A percentile compares a stretch with the other conserved stretches of the same genome.
phyloP scores from a whole-genome alignment of 106 monocot genomes.

The Acorus calamus region DNA sequence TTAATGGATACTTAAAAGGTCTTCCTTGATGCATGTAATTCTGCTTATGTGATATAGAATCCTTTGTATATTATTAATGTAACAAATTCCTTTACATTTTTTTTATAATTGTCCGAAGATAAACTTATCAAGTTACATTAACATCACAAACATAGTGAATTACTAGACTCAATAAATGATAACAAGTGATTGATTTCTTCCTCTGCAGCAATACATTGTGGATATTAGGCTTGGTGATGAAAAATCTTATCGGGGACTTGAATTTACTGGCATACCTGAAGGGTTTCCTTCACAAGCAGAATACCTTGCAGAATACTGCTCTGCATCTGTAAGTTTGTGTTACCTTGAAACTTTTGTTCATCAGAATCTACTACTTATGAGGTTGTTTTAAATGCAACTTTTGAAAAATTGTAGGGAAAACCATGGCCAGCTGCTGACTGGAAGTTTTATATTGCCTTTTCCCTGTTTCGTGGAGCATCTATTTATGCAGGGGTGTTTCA shows the following conservation, averaged over 20 bases:
- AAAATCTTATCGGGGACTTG: slow-evolving; percentile 44
- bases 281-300: slow-evolving; percentile 82
- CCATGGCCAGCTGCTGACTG: slow-evolving; percentile 85
- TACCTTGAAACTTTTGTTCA: neutral
- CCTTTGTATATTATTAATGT: too few species aligned
- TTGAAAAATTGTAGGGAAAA: slow-evolving; percentile 30
- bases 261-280: slow-evolving; percentile 54
- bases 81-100: too few species aligned
- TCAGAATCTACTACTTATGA: neutral
- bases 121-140: too few species aligned
- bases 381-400: neutral
- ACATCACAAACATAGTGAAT: too few species aligned
- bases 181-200: slow-evolving; percentile 3
- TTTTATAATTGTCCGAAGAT: too few species aligned
- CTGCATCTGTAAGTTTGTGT: slow-evolving; percentile 48
- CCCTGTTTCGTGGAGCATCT: slow-evolving; percentile 77
- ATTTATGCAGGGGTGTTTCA: slow-evolving; percentile 89
- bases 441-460: slow-evolving; percentile 98
- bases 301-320: slow-evolving; percentile 84
- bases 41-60: too few species aligned
- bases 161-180: too few species aligned
- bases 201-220: slow-evolving; percentile 52
- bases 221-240: slow-evolving; percentile 16
- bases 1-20: too few species aligned
- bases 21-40: too few species aligned